phyloP scores from a whole-genome alignment of 257 asterid species.

The Striga asiatica region DNA sequence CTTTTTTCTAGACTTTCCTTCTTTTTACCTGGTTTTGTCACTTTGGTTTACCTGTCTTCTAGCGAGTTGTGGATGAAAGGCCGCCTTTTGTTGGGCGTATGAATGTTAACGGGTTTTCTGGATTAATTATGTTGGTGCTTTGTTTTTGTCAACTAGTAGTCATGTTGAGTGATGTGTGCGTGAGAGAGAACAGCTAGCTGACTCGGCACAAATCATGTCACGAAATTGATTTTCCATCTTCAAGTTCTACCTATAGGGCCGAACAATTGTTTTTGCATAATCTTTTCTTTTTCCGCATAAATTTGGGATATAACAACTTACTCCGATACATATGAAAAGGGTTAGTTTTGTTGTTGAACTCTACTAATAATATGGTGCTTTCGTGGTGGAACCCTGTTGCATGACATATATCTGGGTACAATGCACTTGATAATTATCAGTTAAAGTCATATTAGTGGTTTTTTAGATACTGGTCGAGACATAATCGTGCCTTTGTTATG shows the following conservation, averaged over 20 bases:
- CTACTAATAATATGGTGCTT: background rate
- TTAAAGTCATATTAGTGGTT: background rate
- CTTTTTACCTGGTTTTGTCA: background rate
- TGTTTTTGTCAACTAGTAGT: background rate
- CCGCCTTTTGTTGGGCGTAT: background rate
- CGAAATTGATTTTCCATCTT: conserved; percentile 1
- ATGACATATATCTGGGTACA: background rate
- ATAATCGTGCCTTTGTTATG: background rate
- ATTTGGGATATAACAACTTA: background rate
- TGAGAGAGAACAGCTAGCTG: background rate
- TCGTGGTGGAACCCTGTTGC: background rate
- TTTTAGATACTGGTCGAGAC: background rate
- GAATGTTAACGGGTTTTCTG: background rate
- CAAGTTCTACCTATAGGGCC: background rate
- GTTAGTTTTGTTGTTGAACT: background rate
- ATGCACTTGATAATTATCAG: background rate
- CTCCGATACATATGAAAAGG: background rate
- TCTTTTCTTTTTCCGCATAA: background rate
- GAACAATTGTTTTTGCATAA: background rate
- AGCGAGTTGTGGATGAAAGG: background rate
- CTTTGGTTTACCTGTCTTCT: background rate
- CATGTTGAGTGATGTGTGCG: background rate
- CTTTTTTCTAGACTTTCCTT: background rate
- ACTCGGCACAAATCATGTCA: background rate
- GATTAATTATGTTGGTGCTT: background rate